Conservation (phyloP, 2,329 filamentous ascomycete genomes). For the Apiospora koreana region DNA sequence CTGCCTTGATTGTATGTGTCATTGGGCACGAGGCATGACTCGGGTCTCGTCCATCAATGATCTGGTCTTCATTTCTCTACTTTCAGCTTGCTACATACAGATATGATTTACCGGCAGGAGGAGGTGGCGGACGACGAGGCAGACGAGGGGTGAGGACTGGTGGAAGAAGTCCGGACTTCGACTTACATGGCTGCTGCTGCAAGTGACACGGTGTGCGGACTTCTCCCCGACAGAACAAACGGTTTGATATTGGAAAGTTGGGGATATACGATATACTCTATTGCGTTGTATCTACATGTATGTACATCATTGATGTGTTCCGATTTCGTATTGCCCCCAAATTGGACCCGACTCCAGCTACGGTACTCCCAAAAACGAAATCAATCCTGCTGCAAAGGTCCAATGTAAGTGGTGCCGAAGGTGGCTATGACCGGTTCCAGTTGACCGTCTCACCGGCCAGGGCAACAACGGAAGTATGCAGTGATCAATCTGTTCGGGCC, state of each 20-base stretch:
- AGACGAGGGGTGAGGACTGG: background rate
- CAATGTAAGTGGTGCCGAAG: background rate
- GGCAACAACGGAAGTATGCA: background rate
- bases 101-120: background rate
- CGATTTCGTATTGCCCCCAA: background rate
- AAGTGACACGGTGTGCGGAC: background rate
- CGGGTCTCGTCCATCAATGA: too few relatives aligned
- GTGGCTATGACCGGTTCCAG: background rate
- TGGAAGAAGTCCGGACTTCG: background rate
- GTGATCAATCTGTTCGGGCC: background rate
- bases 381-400: background rate
- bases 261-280: background rate
- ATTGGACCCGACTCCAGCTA: background rate
- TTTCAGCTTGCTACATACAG: background rate
- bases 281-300: background rate
- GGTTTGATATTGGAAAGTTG: background rate
- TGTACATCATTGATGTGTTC: too few relatives aligned
- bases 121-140: background rate
- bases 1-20: constrained; percentile 1
- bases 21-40: background rate
- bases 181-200: background rate
- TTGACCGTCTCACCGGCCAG: background rate
- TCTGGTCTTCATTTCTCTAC: background rate
- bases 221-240: background rate
- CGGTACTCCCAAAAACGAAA: background rate